Percentiles rank a stretch among this genome's conserved stretches.
Evolutionary conservation across 495 filamentous ascomycete genomes (phyloP).

Genomic region (Aspergillus cristatus): DNA sequence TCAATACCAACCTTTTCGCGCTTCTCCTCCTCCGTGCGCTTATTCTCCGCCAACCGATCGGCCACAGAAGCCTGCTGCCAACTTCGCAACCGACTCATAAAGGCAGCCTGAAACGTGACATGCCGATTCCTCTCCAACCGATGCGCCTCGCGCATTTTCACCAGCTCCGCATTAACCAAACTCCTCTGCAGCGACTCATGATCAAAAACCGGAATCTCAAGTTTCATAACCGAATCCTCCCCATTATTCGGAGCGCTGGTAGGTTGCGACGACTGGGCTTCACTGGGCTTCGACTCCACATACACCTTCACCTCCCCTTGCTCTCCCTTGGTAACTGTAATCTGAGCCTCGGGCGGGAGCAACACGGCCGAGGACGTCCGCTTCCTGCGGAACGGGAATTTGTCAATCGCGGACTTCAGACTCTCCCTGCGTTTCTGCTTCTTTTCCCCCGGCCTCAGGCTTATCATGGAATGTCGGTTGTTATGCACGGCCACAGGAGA

Average conservation of each 20-base stretch:
- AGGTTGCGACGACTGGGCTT: background rate
- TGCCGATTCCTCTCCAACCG: constrained; percentile 52
- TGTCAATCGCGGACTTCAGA: constrained; percentile 31
- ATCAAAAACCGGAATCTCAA: constrained; percentile 33
- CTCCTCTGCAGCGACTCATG: constrained; percentile 34
- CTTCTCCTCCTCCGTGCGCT: constrained; percentile 41
- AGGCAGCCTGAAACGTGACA: constrained; percentile 35
- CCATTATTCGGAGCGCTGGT: constrained; percentile 6
- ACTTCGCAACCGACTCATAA: constrained; percentile 21
- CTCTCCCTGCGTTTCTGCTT: constrained; percentile 27
- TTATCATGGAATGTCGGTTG: constrained; percentile 24
- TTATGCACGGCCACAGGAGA: background rate
- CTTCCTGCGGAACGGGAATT: constrained; percentile 32
- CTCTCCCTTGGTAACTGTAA: constrained; percentile 18
- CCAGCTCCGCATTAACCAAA: constrained; percentile 37
- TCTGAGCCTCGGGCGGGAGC: constrained; percentile 22
- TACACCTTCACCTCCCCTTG: constrained; percentile 22
- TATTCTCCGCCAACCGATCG: constrained; percentile 17
- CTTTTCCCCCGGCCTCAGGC: constrained; percentile 22
- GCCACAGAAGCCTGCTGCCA: constrained; percentile 27
- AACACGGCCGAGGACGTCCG: constrained; percentile 21
- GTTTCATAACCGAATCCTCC: constrained; percentile 11
- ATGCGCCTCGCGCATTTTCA: constrained; percentile 43
- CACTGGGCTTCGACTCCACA: constrained; percentile 14
- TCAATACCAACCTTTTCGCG: constrained; percentile 41